Base-by-base conservation (phyloP, 495 filamentous ascomycete genomes). In the Melanomma pulvis-pyrius region DNA sequence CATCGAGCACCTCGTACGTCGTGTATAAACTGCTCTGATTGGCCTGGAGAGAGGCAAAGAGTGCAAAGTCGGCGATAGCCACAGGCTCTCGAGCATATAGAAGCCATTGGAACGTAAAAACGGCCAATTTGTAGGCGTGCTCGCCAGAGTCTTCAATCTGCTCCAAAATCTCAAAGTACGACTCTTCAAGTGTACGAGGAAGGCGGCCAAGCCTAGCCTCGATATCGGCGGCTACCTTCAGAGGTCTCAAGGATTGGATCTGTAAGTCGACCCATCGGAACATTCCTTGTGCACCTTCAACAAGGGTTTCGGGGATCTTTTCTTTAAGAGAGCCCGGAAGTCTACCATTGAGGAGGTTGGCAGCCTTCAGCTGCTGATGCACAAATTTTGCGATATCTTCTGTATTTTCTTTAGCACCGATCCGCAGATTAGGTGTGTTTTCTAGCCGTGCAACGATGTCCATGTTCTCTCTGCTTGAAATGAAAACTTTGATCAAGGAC, bases 201-300 rank as follows among this genome's bases (percentile, higher is more conserved):
- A 61, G 44, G 8, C 36, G 36, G 2, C 57, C 57, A 34, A 61
- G 57, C 7, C 36, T 49, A 1, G 17, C 41, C 22, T 30, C 7
- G 22, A 61, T 61, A 44, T 61, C 57, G 9, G 24, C 39, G 1
- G 32, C 57, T 21, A 61, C 21, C 32, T 30, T 50, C 6, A 61
- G 46, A 12, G 39, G 21, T 26, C 57, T 44, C 22, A 61, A 26
- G 9, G 32, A 49, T 30, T 61, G 57, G 15, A 61, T 24, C 19
- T 61, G 57, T 39, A 61, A 24, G 57, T 44, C 39, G n/a, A 44
- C 57, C 57, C 57, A 61, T 21, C 57, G 57, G 28, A 61, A 61
- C 54, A 30, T 58, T 8, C 46, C 46, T 24, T 49, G 46, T 5
- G 46, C 46, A 49, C 22, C 46, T 24, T 49, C 46, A 5, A 49